Conservation (phyloP, 1,139 yeast species). For the Suhomyces choctaworum region DNA sequence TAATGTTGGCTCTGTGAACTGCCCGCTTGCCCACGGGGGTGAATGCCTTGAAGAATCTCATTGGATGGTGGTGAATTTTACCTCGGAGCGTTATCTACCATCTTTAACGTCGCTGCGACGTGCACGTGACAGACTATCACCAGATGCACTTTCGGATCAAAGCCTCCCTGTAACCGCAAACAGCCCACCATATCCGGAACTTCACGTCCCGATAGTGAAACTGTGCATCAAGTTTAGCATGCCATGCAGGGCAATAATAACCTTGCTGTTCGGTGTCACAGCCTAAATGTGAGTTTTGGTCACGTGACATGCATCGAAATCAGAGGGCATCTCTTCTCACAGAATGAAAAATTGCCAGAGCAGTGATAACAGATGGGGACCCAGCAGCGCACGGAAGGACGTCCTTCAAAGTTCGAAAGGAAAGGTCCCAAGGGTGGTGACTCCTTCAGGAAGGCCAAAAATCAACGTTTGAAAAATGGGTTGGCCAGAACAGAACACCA, state of each 20-base stretch:
- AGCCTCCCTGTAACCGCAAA: too few species aligned
- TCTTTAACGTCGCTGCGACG: too few species aligned
- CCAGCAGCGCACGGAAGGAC: slow-evolving; percentile 1
- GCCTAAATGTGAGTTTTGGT: background rate
- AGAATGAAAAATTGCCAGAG: slow-evolving; percentile 9
- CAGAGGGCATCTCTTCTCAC: slow-evolving; percentile 4
- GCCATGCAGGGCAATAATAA: too few species aligned
- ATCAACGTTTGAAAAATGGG: slow-evolving; percentile 65
- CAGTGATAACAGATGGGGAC: slow-evolving; percentile 3
- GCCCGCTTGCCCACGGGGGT: slow-evolving; percentile 3
- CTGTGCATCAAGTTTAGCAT: too few species aligned
- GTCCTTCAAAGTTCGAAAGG: slow-evolving; percentile 20
- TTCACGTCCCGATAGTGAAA: too few species aligned
- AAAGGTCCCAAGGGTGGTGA: slow-evolving; percentile 19
- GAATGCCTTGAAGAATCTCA: slow-evolving; percentile 7
- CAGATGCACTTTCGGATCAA: too few species aligned
- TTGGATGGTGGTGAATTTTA: background rate
- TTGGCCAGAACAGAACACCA: slow-evolving; percentile 68
- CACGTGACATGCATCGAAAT: slow-evolving; percentile 8
- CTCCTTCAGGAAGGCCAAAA: slow-evolving; percentile 34
- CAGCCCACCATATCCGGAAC: too few species aligned
- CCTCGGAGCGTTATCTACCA: too few species aligned
- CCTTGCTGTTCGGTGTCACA: background rate
- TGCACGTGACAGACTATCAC: too few species aligned
- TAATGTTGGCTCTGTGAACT: slow-evolving; percentile 22